phyloP scores from a whole-genome alignment of 495 filamentous ascomycete species.

The Penicillium canescens region DNA sequence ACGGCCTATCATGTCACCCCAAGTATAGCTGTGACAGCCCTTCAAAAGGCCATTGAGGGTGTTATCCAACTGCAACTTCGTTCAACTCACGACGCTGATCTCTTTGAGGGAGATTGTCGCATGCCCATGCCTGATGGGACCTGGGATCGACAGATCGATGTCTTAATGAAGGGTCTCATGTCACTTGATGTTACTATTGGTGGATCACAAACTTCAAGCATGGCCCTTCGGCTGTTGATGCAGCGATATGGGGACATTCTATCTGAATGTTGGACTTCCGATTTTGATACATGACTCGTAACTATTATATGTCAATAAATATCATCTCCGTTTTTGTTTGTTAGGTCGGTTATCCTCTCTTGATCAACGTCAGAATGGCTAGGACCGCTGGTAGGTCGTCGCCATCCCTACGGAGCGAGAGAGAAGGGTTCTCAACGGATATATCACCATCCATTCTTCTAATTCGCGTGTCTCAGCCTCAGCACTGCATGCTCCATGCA shows the following conservation, averaged over 20 bases:
- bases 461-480: too few species aligned
- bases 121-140: background rate
- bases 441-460: too few species aligned
- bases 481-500: too few species aligned
- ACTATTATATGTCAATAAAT: too few species aligned
- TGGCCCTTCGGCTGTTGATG: conserved; percentile 12
- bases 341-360: too few species aligned
- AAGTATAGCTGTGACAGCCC: conserved; percentile 13
- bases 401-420: too few species aligned
- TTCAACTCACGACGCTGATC: background rate
- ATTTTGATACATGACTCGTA: conserved; percentile 11
- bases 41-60: conserved; percentile 21
- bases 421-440: too few species aligned
- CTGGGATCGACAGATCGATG: conserved; percentile 16
- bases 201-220: conserved; percentile 20
- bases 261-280: conserved; percentile 25
- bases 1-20: conserved; percentile 27
- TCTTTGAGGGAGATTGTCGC: background rate
- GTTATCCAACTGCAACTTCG: conserved; percentile 5
- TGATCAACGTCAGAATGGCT: too few species aligned
- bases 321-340: too few species aligned
- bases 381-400: too few species aligned
- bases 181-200: conserved; percentile 27
- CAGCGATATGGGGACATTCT: conserved; percentile 21
- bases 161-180: conserved; percentile 20